Conservation (phyloP, 1,284 basidiomycete species). For the Cryptococcus sp. region DNA sequence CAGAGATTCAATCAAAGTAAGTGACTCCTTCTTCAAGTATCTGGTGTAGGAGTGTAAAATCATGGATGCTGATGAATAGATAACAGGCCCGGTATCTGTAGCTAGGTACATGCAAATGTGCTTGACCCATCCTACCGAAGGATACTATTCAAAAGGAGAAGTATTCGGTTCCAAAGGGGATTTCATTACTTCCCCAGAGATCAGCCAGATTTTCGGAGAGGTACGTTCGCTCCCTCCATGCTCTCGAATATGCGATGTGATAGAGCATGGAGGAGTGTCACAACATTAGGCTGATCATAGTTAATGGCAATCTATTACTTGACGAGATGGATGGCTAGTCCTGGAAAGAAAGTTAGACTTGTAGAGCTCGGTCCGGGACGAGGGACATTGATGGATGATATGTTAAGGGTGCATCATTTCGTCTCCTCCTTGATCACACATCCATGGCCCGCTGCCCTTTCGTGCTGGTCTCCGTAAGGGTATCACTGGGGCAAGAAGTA, state of each 20-base stretch:
- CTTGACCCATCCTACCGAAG: slow-evolving; percentile 76
- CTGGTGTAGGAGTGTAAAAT: background rate
- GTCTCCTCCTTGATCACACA: too few relatives aligned
- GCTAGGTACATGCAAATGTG: slow-evolving; percentile 85
- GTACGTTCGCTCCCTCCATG: slow-evolving; percentile 53
- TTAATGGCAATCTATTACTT: slow-evolving; percentile 81
- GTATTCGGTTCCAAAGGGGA: slow-evolving; percentile 87
- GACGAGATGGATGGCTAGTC: slow-evolving; percentile 63
- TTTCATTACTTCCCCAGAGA: slow-evolving; percentile 96
- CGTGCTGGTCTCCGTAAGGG: background rate
- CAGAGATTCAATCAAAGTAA: slow-evolving; percentile 63
- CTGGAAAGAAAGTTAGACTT: slow-evolving; percentile 61
- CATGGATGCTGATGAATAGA: slow-evolving; percentile 51
- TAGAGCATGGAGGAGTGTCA: background rate
- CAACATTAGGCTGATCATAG: slow-evolving; percentile 55
- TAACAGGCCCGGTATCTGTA: slow-evolving; percentile 79
- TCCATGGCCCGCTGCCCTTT: too few relatives aligned
- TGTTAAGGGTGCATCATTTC: slow-evolving; percentile 65
- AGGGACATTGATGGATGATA: slow-evolving; percentile 86
- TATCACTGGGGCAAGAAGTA: too few relatives aligned
- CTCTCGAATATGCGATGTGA: background rate
- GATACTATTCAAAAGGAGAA: slow-evolving; percentile 76
- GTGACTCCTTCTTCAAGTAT: background rate
- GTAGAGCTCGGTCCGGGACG: slow-evolving; percentile 92
- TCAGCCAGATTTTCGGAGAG: slow-evolving; percentile 95